A percentile compares a stretch with the other conserved stretches of the same genome.
Conservation (phyloP, 108 stramenopile species). For the Nannochloropsis salina region DNA sequence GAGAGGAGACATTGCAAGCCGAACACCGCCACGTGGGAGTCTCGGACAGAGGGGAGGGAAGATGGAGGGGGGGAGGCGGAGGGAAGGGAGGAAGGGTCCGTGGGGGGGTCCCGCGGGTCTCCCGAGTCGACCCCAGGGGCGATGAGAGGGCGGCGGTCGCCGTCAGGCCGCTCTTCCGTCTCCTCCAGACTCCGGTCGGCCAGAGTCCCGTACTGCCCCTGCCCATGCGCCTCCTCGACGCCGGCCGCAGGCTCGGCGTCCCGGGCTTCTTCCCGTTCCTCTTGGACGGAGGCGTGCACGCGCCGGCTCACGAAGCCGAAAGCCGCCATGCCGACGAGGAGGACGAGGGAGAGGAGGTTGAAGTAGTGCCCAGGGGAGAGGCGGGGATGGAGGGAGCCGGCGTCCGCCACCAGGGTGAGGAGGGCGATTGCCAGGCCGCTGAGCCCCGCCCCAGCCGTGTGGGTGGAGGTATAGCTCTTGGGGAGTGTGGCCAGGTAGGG, state of each 20-base stretch:
- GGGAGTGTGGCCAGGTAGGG: background rate
- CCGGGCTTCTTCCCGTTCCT: background rate
- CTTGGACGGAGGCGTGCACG: background rate
- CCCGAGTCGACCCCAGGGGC: background rate
- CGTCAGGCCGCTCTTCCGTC: background rate
- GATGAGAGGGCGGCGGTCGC: background rate
- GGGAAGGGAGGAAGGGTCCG: background rate
- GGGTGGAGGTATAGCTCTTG: background rate
- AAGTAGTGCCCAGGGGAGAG: background rate
- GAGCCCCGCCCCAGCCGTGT: background rate
- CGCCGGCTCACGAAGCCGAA: background rate
- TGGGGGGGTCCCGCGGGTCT: background rate
- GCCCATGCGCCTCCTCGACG: background rate
- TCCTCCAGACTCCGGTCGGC: background rate
- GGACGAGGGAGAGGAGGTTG: background rate
- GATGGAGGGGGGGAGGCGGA: background rate
- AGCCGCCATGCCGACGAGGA: background rate
- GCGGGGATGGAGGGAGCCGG: background rate
- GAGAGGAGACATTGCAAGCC: slow-evolving; percentile 1
- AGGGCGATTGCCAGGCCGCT: background rate
- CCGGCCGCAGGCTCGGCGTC: background rate
- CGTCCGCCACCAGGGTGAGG: background rate
- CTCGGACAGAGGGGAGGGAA: background rate
- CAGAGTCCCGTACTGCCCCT: background rate
- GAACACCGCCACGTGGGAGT: background rate